Conservation (phyloP, 306 rosid genomes). For the Abrus pulchellus region DNA sequence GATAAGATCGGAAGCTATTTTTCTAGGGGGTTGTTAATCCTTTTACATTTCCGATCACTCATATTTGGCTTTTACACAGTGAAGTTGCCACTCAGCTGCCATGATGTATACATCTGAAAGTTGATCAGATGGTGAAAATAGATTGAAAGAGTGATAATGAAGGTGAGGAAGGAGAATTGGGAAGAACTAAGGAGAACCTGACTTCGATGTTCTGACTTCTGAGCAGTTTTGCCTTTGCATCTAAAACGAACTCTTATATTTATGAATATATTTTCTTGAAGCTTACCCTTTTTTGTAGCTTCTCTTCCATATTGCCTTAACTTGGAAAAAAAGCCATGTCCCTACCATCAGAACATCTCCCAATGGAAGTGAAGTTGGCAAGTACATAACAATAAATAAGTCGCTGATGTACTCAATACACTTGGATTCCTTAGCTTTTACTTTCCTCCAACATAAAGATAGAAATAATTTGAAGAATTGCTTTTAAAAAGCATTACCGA, state of each 20-base stretch:
- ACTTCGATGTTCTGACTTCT: slow-evolving; percentile 32
- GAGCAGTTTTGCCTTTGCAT: slow-evolving; percentile 31
- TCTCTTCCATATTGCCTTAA: slow-evolving; percentile 56
- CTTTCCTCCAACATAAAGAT: slow-evolving; percentile 73
- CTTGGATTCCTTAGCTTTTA: slow-evolving; percentile 66
- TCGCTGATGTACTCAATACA: slow-evolving; percentile 53
- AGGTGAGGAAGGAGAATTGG: not conserved
- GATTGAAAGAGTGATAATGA: slow-evolving; percentile 30
- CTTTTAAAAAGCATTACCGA: slow-evolving; percentile 35
- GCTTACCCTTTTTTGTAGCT: slow-evolving; percentile 18
- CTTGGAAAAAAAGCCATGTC: slow-evolving; percentile 71
- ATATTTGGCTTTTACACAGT: slow-evolving; percentile 23
- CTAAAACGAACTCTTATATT: slow-evolving; percentile 20
- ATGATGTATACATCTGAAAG: slow-evolving; percentile 4
- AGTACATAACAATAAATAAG: slow-evolving; percentile 48
- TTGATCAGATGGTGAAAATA: slow-evolving; percentile 29
- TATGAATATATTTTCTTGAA: not conserved
- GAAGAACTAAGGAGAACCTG: slow-evolving; percentile 19
- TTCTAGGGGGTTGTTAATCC: slow-evolving; percentile 28
- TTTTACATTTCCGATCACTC: not conserved
- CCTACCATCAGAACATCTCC: slow-evolving; percentile 56
- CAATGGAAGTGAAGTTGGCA: slow-evolving; percentile 56
- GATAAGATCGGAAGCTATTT: slow-evolving; percentile 14
- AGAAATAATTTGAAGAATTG: slow-evolving; percentile 48
- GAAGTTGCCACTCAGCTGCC: slow-evolving; percentile 44